Evolutionary conservation across 345 rosid species (phyloP).

Genomic region (Lumnitzera littorea): DNA sequence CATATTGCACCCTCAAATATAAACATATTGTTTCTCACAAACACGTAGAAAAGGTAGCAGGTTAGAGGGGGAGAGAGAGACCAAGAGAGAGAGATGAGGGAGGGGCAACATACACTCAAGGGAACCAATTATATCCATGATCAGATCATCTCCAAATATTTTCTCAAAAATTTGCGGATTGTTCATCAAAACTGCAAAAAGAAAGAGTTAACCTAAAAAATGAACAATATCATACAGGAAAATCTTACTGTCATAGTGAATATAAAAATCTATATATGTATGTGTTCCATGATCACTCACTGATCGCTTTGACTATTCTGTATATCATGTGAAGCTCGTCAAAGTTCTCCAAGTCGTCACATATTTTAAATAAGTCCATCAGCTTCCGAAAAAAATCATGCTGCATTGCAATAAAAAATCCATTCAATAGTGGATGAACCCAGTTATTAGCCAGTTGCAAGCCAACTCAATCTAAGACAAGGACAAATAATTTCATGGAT

Average conservation of each 20-base stretch:
- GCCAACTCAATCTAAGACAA: too few relatives aligned
- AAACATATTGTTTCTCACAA: too few relatives aligned
- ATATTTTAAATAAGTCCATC: constrained; percentile 59
- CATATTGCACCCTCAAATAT: too few relatives aligned
- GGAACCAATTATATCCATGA: constrained; percentile 82
- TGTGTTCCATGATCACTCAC: constrained; percentile 27
- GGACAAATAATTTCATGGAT: too few relatives aligned
- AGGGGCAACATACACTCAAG: constrained; percentile 57
- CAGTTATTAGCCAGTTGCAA: too few relatives aligned
- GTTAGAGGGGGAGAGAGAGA: background rate
- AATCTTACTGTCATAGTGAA: background rate
- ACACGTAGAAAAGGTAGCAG: too few relatives aligned
- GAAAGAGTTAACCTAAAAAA: constrained; percentile 13
- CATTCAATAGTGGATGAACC: constrained; percentile 2
- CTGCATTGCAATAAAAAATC: constrained; percentile 41
- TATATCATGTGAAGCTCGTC: constrained; percentile 76
- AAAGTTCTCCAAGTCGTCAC: constrained; percentile 57
- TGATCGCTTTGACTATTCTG: constrained; percentile 73
- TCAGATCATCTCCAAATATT: constrained; percentile 74
- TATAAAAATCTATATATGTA: too few relatives aligned
- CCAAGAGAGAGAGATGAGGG: constrained; percentile 14
- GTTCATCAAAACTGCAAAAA: constrained; percentile 68
- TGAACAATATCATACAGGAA: background rate
- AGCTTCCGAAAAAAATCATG: constrained; percentile 65
- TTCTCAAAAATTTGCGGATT: constrained; percentile 71